Base-by-base conservation (phyloP, 1,284 basidiomycete genomes). In the Cryptococcus jaspeensis region DNA sequence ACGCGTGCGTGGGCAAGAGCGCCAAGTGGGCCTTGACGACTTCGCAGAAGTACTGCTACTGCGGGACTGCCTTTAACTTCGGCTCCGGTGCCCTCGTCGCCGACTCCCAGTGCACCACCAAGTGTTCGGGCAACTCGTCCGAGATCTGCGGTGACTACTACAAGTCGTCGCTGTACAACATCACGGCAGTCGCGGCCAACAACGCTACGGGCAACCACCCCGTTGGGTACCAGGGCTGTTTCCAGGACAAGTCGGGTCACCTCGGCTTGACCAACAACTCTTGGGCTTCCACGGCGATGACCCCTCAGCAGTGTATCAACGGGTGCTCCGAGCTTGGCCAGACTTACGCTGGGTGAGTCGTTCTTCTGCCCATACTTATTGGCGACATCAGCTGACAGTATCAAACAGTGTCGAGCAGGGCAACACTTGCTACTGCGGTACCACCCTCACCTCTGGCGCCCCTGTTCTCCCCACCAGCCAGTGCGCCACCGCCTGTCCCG, bases 241-340 rank as follows among this genome's bases (percentile, higher is more conserved):
- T 55, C 53, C 45, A 56, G 43, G 55, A 57, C 35, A 38, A 54
- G 25, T 51, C 42, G 28, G 52, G 54, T 46, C 51, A 46, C 44
- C 49, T 57, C 37, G 58, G 51, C 25, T 39, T 59, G 22, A 55
- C 52, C 47, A 53, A 55, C 55, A 60, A 60, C 48, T 58, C 52
- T 4, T 63, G 50, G 52, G 51, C 50, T 5, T 38, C 50, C 18
- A 48, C 40, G 36, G 47, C 54, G 42, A 62, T 67, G 63, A 64
- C 67, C 1, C 28, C 44, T 13, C 43, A 51, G 16, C 25, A 38
- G 9, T 73, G 71, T 55, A 58, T 64, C 48, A 62, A 63, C 46
- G 63, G 63, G 32, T 69, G 67, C 60, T 59, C 57, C 37, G 67
- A 64, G 38, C 56, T 67, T 36, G 64, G 63, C 13, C 67, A 63